Evolutionary conservation across 2,329 filamentous ascomycete species (phyloP).

Genomic region (Venturia aucupariae): DNA sequence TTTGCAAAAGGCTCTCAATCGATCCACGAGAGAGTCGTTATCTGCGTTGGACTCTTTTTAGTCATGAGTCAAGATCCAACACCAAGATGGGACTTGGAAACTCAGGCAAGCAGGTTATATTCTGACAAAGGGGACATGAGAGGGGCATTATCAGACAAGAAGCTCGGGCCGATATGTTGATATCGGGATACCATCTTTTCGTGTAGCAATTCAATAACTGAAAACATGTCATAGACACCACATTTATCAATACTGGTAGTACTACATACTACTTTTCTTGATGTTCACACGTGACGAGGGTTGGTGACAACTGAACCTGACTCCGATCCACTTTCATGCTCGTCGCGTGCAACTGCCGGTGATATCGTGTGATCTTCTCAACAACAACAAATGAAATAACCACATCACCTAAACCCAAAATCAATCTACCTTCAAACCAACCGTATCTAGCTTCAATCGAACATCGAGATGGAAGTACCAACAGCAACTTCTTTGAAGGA

Average conservation of each 20-base stretch:
- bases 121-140: background rate
- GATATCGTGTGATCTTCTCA: background rate
- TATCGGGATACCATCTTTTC: too few species aligned
- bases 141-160: background rate
- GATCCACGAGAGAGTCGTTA: background rate
- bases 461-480: conserved; percentile 12
- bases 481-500: conserved; percentile 15
- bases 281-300: too few species aligned
- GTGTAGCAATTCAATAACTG: too few species aligned
- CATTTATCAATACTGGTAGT: background rate
- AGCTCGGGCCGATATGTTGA: background rate
- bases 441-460: background rate
- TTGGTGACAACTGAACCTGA: too few species aligned
- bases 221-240: too few species aligned
- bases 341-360: background rate
- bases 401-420: background rate
- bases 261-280: too few species aligned
- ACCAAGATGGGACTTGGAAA: background rate
- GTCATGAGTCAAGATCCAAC: background rate
- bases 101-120: background rate
- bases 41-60: background rate
- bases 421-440: background rate
- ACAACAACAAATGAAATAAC: background rate
- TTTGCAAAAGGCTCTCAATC: background rate
- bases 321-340: background rate